Base-by-base conservation (phyloP, 2,329 filamentous ascomycete species). In the Alternaria novae-zelandiae region DNA sequence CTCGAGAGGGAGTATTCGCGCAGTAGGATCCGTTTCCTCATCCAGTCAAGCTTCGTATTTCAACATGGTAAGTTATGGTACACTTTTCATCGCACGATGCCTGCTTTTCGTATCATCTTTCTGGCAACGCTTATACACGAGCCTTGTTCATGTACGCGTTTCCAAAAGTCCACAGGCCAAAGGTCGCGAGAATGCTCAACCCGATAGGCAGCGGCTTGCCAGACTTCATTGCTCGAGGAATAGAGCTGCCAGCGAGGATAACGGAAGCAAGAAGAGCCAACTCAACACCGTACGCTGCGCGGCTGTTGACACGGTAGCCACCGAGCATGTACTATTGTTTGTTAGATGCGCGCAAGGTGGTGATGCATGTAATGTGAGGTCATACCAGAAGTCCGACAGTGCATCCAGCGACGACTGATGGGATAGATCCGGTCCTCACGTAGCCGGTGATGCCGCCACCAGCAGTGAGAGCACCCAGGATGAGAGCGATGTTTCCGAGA, bases 361-460 rank as follows among this genome's bases (percentile, higher is more conserved):
- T 36, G 9, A 7, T 41, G n/a, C 36, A 41, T 41, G 25, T 20
- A 10, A 15, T 23, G 20, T 25, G 21, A 58, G 36, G 21, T 70
- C 77, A 23, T 83, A 87, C 85, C 63, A 93, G 82, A 15, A 85
- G 82, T 49, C 96, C 96, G 69, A 99, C 94, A 32, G 90, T 90
- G 70, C 93, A 85, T 56, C 96, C 96, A 13, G 96, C 96, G 12
- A 88, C 89, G 71, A 98, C 86, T 12, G 94, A 97, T 41, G 95
- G 95, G 54, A 97, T 80, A 23, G 94, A 98, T 63, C 93, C 88
- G 1, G 94, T 96, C 78, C 90, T 90, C 47, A 90, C 85, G 82
- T 93, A 99, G 77, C 96, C 96, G 77, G 92, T 91, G 64, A 92
- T 90, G 68, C 96, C 96, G 73, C 96, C 96, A 61, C 91, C 86